Percentiles rank a stretch among this genome's conserved stretches.
Evolutionary conservation across 306 rosid genomes (phyloP).

Genomic region (Macrotyloma uniflorum): DNA sequence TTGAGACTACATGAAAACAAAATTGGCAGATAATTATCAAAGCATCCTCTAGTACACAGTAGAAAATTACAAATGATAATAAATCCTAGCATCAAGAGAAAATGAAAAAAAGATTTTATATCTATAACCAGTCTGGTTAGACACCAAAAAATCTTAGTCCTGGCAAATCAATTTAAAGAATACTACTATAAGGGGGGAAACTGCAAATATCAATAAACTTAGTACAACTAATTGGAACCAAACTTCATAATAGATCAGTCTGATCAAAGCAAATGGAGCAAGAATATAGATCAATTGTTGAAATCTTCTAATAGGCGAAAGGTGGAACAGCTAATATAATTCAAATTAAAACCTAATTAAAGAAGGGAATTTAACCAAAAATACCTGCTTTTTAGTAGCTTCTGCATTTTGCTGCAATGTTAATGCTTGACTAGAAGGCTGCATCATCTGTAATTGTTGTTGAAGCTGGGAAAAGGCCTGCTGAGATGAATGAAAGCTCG

Average conservation of each 20-base stretch:
- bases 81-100: constrained; percentile 10
- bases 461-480: constrained; percentile 96
- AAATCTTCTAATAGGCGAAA: constrained; percentile 16
- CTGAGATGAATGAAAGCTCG: constrained; percentile 94
- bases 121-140: constrained; percentile 12
- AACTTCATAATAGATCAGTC: neutral
- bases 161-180: constrained; percentile 17
- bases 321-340: constrained; percentile 16
- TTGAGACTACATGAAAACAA: constrained; percentile 53
- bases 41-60: neutral
- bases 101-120: neutral
- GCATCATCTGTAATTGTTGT: constrained; percentile 85
- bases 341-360: constrained; percentile 11
- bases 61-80: neutral
- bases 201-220: constrained; percentile 3
- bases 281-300: neutral
- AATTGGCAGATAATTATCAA: constrained; percentile 31
- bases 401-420: constrained; percentile 64
- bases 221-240: constrained; percentile 22
- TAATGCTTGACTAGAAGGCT: constrained; percentile 74
- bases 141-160: neutral
- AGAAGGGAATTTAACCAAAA: constrained; percentile 15
- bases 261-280: constrained; percentile 13
- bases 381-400: constrained; percentile 76
- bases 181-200: neutral